Evolutionary conservation across 176 grass and related monocot genomes (phyloP).

Genomic region (Carex pumila): DNA sequence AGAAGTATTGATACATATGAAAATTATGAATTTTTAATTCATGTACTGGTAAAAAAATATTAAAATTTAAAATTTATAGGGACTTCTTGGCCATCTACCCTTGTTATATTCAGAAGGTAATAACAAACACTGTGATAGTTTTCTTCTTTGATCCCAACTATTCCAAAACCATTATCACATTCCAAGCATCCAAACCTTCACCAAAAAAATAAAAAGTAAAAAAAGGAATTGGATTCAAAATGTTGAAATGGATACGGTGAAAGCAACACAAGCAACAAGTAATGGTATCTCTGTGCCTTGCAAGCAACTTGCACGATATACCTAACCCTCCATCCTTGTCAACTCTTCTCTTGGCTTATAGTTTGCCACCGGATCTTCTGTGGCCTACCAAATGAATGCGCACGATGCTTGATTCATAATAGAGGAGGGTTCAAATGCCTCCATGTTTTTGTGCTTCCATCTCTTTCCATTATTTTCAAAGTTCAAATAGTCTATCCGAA

Average conservation of each 20-base stretch:
- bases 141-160: background rate
- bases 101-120: no score
- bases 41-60: no score
- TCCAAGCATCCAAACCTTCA: background rate
- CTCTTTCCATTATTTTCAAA: no score
- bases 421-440: no score
- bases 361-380: background rate
- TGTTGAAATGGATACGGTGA: background rate
- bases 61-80: no score
- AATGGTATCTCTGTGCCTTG: conserved; percentile 23
- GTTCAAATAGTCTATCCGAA: no score
- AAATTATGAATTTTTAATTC: no score
- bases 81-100: no score
- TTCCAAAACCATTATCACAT: background rate
- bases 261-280: background rate
- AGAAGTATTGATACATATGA: no score
- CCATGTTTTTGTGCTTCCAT: no score
- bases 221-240: conserved; percentile 2
- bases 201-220: background rate
- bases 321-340: conserved; percentile 22
- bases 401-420: background rate
- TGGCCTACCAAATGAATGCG: background rate
- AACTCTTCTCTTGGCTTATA: background rate
- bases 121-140: background rate
- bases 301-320: conserved; percentile 29